Base-by-base conservation (phyloP, 2,329 filamentous ascomycete genomes). In the Capronia epimyces region DNA sequence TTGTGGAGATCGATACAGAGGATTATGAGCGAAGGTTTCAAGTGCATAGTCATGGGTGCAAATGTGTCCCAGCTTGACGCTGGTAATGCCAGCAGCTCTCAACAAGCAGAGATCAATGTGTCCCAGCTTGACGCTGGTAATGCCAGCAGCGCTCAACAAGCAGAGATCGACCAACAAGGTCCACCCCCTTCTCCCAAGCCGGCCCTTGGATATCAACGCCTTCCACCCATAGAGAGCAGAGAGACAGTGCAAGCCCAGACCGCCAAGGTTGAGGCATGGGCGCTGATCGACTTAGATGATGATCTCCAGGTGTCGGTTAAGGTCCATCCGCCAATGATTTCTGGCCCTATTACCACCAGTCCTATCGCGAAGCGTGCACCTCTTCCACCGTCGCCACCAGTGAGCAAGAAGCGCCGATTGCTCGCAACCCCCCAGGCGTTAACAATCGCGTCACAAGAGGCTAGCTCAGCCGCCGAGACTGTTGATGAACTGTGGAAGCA, bases 221-320 rank as follows among this genome's bases (percentile, higher is more conserved):
- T 57, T 21, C 55, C 51, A 21, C 51, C 51, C 21, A 27, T 54
- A 18, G 51, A 57, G 27, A 54, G 55, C 39, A 42, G 48, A 7
- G 44, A 54, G 31, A 39, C 45, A 9, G 43, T 57, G 5, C 44
- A 20, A 41, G 16, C 31, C 18, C 40, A 57, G 37, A 42, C 40
- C 15, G 24, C 36, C 22, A 12, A 9, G 8, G 15, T 57, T 13
- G 9, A 22, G 13, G 16, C 16, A 10, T 57, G 55, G 55, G 29
- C 13, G 7, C 16, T 46, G 3, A 29, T 52, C 8, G 55, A 57
- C 37, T 15, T 2, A 6, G 27, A 31, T 12, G 49, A 50, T 16
- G 43, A 53, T n/a, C 40, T 56, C 24, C 51, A 53, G 7, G 47
- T 50, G 37, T 53, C 54, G 18, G n/a, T 16, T 25, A 37, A 40